Evolutionary conservation across 1,139 yeast species (phyloP).

Genomic region (Suhomyces taliae): DNA sequence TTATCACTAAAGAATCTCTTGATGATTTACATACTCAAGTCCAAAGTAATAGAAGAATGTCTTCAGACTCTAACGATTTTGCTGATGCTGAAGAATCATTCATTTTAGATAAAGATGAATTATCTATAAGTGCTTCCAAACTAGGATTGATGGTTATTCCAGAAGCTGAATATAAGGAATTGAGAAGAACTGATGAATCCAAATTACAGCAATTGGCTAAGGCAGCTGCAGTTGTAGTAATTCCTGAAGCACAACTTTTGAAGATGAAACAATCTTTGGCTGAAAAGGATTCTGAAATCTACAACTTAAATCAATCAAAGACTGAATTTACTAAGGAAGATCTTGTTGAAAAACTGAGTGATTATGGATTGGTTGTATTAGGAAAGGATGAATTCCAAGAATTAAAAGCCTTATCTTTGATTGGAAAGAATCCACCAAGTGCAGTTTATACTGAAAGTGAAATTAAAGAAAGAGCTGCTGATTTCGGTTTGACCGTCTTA

Average conservation of each 20-base stretch:
- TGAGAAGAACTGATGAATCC: slow-evolving; percentile 16
- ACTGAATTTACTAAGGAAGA: slow-evolving; percentile 23
- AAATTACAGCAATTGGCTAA: slow-evolving; percentile 20
- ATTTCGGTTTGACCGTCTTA: slow-evolving; percentile 42
- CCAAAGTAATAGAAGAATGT: background rate
- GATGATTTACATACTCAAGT: slow-evolving; percentile 1
- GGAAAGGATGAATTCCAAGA: slow-evolving; percentile 32
- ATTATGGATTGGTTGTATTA: slow-evolving; percentile 35
- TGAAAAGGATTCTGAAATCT: slow-evolving; percentile 35
- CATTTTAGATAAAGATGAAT: slow-evolving; percentile 29
- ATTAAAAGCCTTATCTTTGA: slow-evolving; percentile 20
- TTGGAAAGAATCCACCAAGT: slow-evolving; percentile 14
- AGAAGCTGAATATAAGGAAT: slow-evolving; percentile 22
- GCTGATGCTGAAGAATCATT: slow-evolving; percentile 41
- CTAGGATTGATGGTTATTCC: slow-evolving; percentile 41
- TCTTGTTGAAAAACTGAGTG: slow-evolving; percentile 39
- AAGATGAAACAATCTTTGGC: slow-evolving; percentile 33
- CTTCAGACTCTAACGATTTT: slow-evolving; percentile 16
- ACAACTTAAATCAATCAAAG: slow-evolving; percentile 21
- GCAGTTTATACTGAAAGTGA: slow-evolving; percentile 18
- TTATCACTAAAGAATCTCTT: slow-evolving; percentile 31
- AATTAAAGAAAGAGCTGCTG: slow-evolving; percentile 20
- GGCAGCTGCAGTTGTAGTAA: slow-evolving; percentile 15
- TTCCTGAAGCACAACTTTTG: slow-evolving; percentile 29
- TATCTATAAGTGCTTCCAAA: slow-evolving; percentile 28